phyloP scores from a whole-genome alignment of 1,284 basidiomycete species.

The Marasmius fiardii region DNA sequence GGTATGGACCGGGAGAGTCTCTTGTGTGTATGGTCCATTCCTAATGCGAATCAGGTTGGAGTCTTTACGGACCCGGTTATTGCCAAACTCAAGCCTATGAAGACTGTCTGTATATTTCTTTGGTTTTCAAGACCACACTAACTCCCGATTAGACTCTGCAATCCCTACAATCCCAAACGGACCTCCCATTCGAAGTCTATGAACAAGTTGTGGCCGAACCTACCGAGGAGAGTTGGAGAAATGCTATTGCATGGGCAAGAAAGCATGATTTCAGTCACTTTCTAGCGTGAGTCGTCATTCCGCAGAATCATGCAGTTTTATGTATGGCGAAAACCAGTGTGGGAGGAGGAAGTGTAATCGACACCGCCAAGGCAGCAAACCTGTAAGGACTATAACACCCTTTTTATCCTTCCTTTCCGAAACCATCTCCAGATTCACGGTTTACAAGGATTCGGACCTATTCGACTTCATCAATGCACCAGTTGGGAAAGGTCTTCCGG shows the following conservation, averaged over 20 bases:
- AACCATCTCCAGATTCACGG: slow-evolving; percentile 55
- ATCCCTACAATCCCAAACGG: slow-evolving; percentile 68
- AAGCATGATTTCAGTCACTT: slow-evolving; percentile 90
- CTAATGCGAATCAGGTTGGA: slow-evolving; percentile 61
- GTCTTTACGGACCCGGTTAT: slow-evolving; percentile 93
- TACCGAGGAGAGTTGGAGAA: slow-evolving; percentile 85
- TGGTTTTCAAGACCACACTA: neutral
- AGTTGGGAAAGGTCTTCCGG: slow-evolving; percentile 88
- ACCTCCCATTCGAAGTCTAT: slow-evolving; percentile 82
- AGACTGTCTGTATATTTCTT: slow-evolving; percentile 51
- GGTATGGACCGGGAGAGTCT: slow-evolving; percentile 33
- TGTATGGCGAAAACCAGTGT: slow-evolving; percentile 47
- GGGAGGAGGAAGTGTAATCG: slow-evolving; percentile 94
- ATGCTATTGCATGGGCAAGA: slow-evolving; percentile 88
- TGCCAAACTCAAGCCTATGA: slow-evolving; percentile 79
- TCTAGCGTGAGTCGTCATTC: slow-evolving; percentile 65
- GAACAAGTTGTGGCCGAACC: slow-evolving; percentile 88
- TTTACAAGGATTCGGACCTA: slow-evolving; percentile 89
- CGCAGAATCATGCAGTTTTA: slow-evolving; percentile 2
- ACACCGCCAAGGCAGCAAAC: slow-evolving; percentile 92
- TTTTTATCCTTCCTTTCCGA: slow-evolving; percentile 2
- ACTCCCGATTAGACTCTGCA: slow-evolving; percentile 57
- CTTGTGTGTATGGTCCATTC: slow-evolving; percentile 12
- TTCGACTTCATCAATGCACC: slow-evolving; percentile 98
- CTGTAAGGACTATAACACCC: slow-evolving; percentile 45